Evolutionary conservation across 306 rosid species (phyloP).

Genomic region (Prinsepia uniflora): DNA sequence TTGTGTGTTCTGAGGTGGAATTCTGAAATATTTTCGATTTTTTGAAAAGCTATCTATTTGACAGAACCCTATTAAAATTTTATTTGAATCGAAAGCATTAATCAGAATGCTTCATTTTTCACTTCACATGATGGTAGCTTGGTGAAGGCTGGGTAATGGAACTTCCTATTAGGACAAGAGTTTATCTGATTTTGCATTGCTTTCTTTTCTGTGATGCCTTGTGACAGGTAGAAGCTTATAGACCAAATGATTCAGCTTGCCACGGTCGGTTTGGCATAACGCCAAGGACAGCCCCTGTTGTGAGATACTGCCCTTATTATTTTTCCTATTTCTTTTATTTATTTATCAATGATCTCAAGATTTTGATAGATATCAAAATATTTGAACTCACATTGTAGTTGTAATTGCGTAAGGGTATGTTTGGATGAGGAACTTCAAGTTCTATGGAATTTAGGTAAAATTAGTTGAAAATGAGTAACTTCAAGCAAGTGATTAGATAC

Average conservation of each 20-base stretch:
- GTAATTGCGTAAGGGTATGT: background rate
- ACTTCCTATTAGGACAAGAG: background rate
- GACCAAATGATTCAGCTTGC: slow-evolving; percentile 81
- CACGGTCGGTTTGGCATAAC: slow-evolving; percentile 91
- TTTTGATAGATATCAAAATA: background rate
- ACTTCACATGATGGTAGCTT: background rate
- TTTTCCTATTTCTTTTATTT: background rate
- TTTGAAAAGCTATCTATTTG: background rate
- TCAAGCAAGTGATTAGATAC: too few relatives aligned
- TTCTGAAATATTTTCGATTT: background rate
- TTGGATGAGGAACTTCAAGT: too few relatives aligned
- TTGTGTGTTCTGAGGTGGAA: background rate
- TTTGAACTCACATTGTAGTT: background rate
- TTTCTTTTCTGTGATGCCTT: background rate
- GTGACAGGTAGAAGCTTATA: slow-evolving; percentile 80
- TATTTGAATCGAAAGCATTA: background rate
- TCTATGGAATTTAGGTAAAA: too few relatives aligned
- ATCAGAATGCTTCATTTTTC: background rate
- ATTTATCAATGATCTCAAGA: background rate
- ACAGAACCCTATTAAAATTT: too few relatives aligned
- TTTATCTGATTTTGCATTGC: background rate
- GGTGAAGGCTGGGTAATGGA: background rate
- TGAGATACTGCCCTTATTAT: slow-evolving; percentile 36
- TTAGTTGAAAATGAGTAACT: too few relatives aligned
- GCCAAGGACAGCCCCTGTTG: slow-evolving; percentile 84